These are phyloP conservation scores for Monosporascus sp. DNA, from an alignment of 2,329 filamentous ascomycete genomes.

Conservation along the genomic window DNA sequence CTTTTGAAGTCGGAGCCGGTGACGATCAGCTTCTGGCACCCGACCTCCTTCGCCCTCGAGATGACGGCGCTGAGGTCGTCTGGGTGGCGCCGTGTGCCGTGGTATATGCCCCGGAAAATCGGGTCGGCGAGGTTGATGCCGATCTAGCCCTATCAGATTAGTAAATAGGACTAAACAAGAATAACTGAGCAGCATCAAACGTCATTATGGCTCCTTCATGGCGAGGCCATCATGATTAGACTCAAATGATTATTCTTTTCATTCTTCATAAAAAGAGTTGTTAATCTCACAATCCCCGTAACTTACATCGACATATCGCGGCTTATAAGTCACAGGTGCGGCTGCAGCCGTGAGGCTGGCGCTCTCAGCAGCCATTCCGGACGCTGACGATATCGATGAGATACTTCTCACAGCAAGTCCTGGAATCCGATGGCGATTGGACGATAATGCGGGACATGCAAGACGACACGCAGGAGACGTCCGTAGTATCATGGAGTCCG, in stretches of 20 bases:
- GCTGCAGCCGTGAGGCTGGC: slow-evolving; percentile 12
- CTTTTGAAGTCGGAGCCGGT: slow-evolving; percentile 84
- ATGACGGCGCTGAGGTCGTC: slow-evolving; percentile 73
- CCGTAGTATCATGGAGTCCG: neutral
- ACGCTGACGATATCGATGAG: slow-evolving; percentile 2
- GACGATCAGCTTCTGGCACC: slow-evolving; percentile 85
- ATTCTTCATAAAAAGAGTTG: too few relatives aligned
- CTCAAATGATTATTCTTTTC: too few relatives aligned
- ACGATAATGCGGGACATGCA: too few relatives aligned
- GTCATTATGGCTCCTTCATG: too few relatives aligned
- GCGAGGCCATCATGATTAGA: too few relatives aligned
- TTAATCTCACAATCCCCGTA: too few relatives aligned
- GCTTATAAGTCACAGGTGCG: slow-evolving; percentile 29
- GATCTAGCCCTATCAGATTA: slow-evolving; percentile 45
- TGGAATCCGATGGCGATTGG: too few relatives aligned
- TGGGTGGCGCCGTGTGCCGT: slow-evolving; percentile 69
- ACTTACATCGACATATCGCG: slow-evolving; percentile 59
- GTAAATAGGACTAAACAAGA: slow-evolving; percentile 1
- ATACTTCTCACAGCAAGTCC: neutral
- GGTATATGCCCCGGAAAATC: slow-evolving; percentile 79
- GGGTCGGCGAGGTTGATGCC: slow-evolving; percentile 95
- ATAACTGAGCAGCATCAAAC: too few relatives aligned
- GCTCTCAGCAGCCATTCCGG: slow-evolving; percentile 20
- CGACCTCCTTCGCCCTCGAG: slow-evolving; percentile 68
- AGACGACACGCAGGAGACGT: neutral